A percentile compares a stretch with the other conserved stretches of the same genome.
Evolutionary conservation across 179 eudicot genomes (phyloP).

Genomic region (Beta macrorhiza): DNA sequence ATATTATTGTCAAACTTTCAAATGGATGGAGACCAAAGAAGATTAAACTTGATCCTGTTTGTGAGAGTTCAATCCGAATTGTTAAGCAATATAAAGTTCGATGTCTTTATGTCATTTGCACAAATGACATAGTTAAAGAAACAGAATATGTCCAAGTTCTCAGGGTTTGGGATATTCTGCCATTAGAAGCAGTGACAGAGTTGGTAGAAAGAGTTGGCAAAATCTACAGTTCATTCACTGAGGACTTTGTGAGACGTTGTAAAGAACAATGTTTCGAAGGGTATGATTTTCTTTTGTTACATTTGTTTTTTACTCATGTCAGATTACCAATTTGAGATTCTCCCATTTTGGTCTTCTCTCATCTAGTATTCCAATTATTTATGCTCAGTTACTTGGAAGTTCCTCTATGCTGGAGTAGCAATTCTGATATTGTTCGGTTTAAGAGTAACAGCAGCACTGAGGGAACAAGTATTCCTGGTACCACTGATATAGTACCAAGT

Average conservation of each 20-base stretch:
- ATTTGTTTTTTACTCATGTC: too few relatives aligned
- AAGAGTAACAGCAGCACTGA: constrained; percentile 28
- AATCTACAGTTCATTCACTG: constrained; percentile 42
- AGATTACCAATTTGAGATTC: too few relatives aligned
- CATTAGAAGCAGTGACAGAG: constrained; percentile 50
- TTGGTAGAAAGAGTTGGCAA: constrained; percentile 51
- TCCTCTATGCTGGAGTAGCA: constrained; percentile 40
- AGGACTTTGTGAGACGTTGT: constrained; percentile 47
- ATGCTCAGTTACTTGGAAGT: constrained; percentile 34
- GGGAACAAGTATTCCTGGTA: constrained; percentile 12
- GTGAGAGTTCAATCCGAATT: too few relatives aligned
- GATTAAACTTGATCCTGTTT: too few relatives aligned
- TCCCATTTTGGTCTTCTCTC: too few relatives aligned
- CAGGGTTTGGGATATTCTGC: too few relatives aligned
- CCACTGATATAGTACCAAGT: too few relatives aligned
- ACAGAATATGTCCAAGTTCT: too few relatives aligned
- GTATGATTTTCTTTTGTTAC: constrained; percentile 42
- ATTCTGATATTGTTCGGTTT: constrained; percentile 33
- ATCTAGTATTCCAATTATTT: too few relatives aligned
- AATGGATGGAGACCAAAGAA: constrained; percentile 30
- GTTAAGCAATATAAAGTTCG: too few relatives aligned
- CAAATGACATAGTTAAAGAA: too few relatives aligned
- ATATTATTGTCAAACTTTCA: constrained; percentile 51
- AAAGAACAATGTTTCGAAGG: constrained; percentile 45
- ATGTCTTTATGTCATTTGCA: too few relatives aligned